These are phyloP conservation scores for Globisporangium acanthophoron DNA, from an alignment of 352 stramenopile species.

Conservation along the genomic window DNA sequence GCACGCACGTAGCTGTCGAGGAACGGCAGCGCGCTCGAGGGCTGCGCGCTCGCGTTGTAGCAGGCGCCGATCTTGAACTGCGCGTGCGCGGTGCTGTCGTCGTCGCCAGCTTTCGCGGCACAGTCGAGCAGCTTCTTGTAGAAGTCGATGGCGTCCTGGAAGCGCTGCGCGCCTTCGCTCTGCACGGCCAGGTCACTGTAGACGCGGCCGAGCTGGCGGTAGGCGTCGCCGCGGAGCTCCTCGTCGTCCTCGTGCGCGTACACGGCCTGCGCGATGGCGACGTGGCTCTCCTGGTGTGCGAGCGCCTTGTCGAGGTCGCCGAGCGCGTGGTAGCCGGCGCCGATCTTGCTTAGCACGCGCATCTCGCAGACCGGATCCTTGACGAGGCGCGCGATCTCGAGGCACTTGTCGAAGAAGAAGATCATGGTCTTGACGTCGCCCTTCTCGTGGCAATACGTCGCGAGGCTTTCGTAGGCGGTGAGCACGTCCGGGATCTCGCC, in stretches of 20 bases:
- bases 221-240: slow-evolving; percentile 41
- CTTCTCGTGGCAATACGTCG: slow-evolving; percentile 60
- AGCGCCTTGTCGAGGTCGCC: slow-evolving; percentile 67
- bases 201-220: slow-evolving; percentile 66
- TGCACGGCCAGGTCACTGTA: slow-evolving; percentile 61
- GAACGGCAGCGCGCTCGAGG: slow-evolving; percentile 70
- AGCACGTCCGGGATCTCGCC: slow-evolving; percentile 58
- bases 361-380: slow-evolving; percentile 87
- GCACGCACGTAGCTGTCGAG: slow-evolving; percentile 70
- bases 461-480: slow-evolving; percentile 66
- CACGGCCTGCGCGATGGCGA: slow-evolving; percentile 62
- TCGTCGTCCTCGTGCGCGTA: slow-evolving; percentile 69
- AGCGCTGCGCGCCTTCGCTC: slow-evolving; percentile 33
- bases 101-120: slow-evolving; percentile 52
- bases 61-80: slow-evolving; percentile 75
- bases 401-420: slow-evolving; percentile 93
- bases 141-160: slow-evolving; percentile 50
- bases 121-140: slow-evolving; percentile 78
- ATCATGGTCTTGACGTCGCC: slow-evolving; percentile 87
- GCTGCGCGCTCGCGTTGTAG: slow-evolving; percentile 60
- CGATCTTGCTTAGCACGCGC: slow-evolving; percentile 79
- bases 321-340: slow-evolving; percentile 69
- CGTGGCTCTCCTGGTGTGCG: slow-evolving; percentile 77
- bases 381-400: slow-evolving; percentile 86
- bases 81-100: slow-evolving; percentile 46